Base-by-base conservation (phyloP, 2,329 filamentous ascomycete genomes). In the Sporothrix inflata region DNA sequence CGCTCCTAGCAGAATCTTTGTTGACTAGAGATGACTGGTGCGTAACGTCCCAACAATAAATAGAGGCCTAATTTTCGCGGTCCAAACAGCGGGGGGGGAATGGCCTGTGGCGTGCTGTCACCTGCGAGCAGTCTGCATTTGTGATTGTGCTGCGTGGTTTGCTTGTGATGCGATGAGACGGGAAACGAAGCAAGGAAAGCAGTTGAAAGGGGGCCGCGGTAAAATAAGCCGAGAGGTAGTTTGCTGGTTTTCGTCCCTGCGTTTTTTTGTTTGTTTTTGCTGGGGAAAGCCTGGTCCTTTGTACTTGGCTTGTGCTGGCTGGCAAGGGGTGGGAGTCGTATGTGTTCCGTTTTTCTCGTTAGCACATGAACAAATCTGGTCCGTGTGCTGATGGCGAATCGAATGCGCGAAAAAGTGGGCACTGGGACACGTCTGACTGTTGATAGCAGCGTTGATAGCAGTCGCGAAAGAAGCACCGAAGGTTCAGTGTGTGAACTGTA, bases 111-210 rank as follows among this genome's bases (percentile, higher is more conserved):
- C 70, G 63, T 51, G 45, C 12, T 63, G 65, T 72, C 71, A 72
- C 51, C 71, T 72, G 70, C 47, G 9, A 30, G 47, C 9, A 34
- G 53, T 45, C 45, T 69, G 71, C 71, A 72, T 72, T 63, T 61
- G 70, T 2, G 61, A 40, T n/a, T 24, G 47, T 27, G 38, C 12
- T 16, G 49, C 19, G 49, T 11, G 4, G 4, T 34, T 55, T 60
- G 51, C 67, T 69, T 60, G 67, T 69, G 67, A 70, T 61, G 40
- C 27, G 40, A 61, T 12, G 27, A 38, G 67, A 47, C 16, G 27
- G 27, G 16, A 49, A 34, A 2, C 40, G 30, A 45, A 51, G 38
- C n/a, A 16, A 60, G 53, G 30, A 49, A 61, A 57, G 47, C 70
- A 61, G 51, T 24, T 61, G 70, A 69, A 67, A 38, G 49, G 11